Base-by-base conservation (phyloP, 2,329 filamentous ascomycete genomes). In the Clonostachys sp. region DNA sequence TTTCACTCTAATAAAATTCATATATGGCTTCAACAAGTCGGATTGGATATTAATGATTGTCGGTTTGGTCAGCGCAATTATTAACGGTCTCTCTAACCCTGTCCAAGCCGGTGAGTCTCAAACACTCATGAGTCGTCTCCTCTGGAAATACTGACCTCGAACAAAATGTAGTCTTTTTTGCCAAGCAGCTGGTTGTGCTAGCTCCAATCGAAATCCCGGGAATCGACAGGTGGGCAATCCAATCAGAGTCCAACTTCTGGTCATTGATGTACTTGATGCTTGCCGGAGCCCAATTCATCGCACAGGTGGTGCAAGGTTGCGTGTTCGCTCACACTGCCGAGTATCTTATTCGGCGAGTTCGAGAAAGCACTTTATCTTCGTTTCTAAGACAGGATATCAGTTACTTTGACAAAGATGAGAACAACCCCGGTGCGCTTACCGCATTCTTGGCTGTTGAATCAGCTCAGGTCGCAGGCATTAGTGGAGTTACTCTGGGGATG, bases 311-410 rank as follows among this genome's bases (percentile, higher is more conserved):
- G 7, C 53, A 71, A 38, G 70, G 70, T 2, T 68, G 55, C 48
- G 42, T 57, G 3, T 63, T 65, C 12, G 71, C 69, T 46, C 50
- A 55, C 10, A 56, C 66, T 12, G 55, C 64, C 12, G 60, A 62
- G 51, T 57, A 58, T 45, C 17, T 45, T 92, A 97, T 56, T 91
- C 90, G 16, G 84, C 83, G 58, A 91, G 89, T 68, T 94, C 90
- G n/a, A 89, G 95, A 70, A 80, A 83, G 38, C 78, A 57, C 53
- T 42, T 53, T 65, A 7, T 41, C 50, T 6, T 50, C 86, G 20
- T 90, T 97, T 72, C 81, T 97, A 45, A 87, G 91, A 53, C 92
- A 97, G 66, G 94, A 97, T 53, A 92, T 97, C 50, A 74, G 83
- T 24, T 97, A 91, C 65, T 99, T 96, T 57, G 92, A 97, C 64